These are phyloP conservation scores for Apiospora phragmitis DNA, from an alignment of 2,329 filamentous ascomycete genomes.

Conservation along the genomic window DNA sequence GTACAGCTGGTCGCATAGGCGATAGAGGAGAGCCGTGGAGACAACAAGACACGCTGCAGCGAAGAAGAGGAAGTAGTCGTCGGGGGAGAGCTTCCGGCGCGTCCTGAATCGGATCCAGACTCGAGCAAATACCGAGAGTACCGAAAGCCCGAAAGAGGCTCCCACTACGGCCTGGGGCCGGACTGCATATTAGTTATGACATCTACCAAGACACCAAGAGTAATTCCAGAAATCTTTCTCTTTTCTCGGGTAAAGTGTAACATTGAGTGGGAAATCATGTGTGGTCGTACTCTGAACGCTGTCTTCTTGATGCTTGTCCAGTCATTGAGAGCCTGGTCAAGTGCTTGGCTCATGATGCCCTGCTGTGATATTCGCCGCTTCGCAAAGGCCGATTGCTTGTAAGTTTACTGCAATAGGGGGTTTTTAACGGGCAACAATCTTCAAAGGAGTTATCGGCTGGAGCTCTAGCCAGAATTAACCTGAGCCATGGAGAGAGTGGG, in stretches of 20 bases:
- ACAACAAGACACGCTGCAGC: neutral
- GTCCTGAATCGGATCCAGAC: neutral
- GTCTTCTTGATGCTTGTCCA: neutral
- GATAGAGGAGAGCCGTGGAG: neutral
- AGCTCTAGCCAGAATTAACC: too few relatives aligned
- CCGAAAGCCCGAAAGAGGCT: neutral
- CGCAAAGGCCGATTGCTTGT: too few relatives aligned
- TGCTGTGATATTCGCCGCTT: too few relatives aligned
- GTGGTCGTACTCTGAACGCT: neutral
- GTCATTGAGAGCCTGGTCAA: too few relatives aligned
- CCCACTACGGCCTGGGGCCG: neutral
- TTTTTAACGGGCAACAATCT: too few relatives aligned
- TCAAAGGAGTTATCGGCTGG: too few relatives aligned
- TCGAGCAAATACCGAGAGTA: neutral
- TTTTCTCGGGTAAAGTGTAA: neutral
- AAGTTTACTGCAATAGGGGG: too few relatives aligned
- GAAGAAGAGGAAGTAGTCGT: constrained; percentile 1
- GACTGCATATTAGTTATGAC: neutral
- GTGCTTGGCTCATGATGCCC: too few relatives aligned
- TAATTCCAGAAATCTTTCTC: too few relatives aligned
- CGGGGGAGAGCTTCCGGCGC: neutral
- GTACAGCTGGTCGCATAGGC: neutral
- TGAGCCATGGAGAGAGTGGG: too few relatives aligned
- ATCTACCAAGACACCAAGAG: neutral
- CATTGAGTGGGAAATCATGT: neutral